phyloP scores from a whole-genome alignment of 78 protist genomes.

The Capsaspora owczarzaki region DNA sequence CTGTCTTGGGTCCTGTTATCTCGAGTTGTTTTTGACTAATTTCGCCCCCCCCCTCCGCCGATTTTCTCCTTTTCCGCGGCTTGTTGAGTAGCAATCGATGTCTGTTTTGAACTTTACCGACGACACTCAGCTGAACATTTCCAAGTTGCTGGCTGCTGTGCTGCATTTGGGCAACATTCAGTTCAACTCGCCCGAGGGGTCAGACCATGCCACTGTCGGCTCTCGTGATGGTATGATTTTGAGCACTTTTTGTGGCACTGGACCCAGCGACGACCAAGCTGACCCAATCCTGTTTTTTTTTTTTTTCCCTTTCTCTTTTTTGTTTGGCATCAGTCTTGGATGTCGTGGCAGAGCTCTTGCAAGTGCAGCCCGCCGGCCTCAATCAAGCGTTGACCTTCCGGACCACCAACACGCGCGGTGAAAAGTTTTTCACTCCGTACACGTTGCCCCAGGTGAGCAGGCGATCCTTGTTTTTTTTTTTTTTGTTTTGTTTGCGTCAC shows the following conservation, averaged over 20 bases:
- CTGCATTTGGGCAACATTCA: slow-evolving; percentile 26
- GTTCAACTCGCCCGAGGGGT: background rate
- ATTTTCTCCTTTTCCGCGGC: too few relatives aligned
- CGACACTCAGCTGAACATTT: background rate
- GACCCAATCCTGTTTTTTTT: too few relatives aligned
- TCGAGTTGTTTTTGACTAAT: background rate
- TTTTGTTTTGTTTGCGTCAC: too few relatives aligned
- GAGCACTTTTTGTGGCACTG: too few relatives aligned
- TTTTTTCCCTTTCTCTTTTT: too few relatives aligned
- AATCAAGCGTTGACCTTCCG: background rate
- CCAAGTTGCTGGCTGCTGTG: slow-evolving; percentile 36
- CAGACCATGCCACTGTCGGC: background rate
- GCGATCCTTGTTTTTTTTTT: too few relatives aligned
- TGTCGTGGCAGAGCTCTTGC: background rate
- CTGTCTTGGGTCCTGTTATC: background rate
- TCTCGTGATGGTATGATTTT: background rate
- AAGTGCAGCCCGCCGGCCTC: background rate
- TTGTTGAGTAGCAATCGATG: slow-evolving; percentile 5
- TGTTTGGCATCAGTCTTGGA: too few relatives aligned
- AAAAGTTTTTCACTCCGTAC: background rate
- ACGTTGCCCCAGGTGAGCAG: background rate
- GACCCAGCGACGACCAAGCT: too few relatives aligned
- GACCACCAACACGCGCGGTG: background rate
- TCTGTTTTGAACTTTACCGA: background rate
- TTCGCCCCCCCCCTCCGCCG: too few relatives aligned